Evolutionary conservation across 2,329 filamentous ascomycete genomes (phyloP).

Genomic region (Polytolypa hystricis): DNA sequence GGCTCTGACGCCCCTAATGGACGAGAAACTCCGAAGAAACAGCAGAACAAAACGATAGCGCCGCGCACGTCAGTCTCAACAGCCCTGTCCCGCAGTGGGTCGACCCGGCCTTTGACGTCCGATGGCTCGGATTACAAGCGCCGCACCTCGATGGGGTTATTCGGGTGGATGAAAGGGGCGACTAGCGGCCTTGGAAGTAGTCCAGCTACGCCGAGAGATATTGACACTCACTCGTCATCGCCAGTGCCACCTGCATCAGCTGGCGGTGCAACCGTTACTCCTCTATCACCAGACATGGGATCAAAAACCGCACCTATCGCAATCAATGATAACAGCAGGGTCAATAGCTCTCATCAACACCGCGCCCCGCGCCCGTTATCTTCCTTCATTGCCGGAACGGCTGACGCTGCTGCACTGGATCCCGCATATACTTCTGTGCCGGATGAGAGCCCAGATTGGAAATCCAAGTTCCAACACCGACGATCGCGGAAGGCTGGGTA

Average conservation of each 20-base stretch:
- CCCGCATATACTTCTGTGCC: neutral
- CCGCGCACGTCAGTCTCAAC: neutral
- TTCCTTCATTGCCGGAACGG: neutral
- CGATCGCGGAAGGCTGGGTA: too few relatives aligned
- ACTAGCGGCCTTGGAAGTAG: too few relatives aligned
- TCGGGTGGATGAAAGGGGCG: conserved; percentile 30
- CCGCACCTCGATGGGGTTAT: conserved; percentile 26
- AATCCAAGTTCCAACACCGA: conserved; percentile 15
- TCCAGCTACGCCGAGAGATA: neutral
- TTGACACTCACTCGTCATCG: neutral
- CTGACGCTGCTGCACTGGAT: neutral
- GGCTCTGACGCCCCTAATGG: too few relatives aligned
- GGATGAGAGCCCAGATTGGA: neutral
- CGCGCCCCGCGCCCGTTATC: too few relatives aligned
- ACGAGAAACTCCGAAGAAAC: too few relatives aligned
- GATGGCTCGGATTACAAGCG: conserved; percentile 24
- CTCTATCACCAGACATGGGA: neutral
- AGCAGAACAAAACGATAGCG: too few relatives aligned
- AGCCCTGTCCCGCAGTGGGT: too few relatives aligned
- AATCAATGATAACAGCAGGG: neutral
- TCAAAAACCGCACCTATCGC: neutral
- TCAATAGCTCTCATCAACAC: too few relatives aligned
- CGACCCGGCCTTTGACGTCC: conserved; percentile 17
- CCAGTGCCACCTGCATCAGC: neutral
- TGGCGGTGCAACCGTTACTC: neutral